Percentiles rank a stretch among this genome's conserved stretches.
Evolutionary conservation across 306 rosid species (phyloP).

Genomic region (Vigna mungo): DNA sequence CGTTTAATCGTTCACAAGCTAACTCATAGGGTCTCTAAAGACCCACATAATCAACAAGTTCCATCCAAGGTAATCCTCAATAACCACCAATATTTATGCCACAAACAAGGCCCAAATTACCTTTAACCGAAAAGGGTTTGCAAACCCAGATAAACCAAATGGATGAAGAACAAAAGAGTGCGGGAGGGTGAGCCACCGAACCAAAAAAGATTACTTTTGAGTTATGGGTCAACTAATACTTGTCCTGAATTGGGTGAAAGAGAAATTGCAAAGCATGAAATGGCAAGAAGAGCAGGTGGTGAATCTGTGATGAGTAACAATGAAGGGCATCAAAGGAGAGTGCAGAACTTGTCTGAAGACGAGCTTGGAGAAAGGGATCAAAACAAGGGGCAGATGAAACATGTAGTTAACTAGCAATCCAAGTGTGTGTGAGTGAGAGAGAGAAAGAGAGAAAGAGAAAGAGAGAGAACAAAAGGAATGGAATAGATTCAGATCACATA

Average conservation of each 20-base stretch:
- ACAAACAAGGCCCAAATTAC: neutral
- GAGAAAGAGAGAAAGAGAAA: slow-evolving; percentile 14
- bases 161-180: neutral
- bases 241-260: slow-evolving; percentile 44
- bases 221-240: slow-evolving; percentile 44
- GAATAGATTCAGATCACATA: slow-evolving; percentile 65
- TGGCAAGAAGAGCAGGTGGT: slow-evolving; percentile 35
- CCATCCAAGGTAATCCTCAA: slow-evolving; percentile 39
- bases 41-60: slow-evolving; percentile 37
- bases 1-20: neutral
- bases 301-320: slow-evolving; percentile 31
- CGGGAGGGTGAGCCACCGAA: neutral
- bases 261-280: slow-evolving; percentile 47
- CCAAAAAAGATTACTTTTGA: slow-evolving; percentile 28
- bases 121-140: neutral
- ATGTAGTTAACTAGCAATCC: slow-evolving; percentile 42
- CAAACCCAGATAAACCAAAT: slow-evolving; percentile 6
- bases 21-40: neutral
- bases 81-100: neutral
- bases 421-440: neutral
- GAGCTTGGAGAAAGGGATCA: slow-evolving; percentile 56
- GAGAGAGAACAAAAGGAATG: slow-evolving; percentile 41
- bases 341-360: slow-evolving; percentile 38
- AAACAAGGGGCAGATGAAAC: slow-evolving; percentile 46
- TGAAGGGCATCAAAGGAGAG: slow-evolving; percentile 28